phyloP scores from a whole-genome alignment of 176 grass and related monocot genomes.

The Thinopyrum elongatum region DNA sequence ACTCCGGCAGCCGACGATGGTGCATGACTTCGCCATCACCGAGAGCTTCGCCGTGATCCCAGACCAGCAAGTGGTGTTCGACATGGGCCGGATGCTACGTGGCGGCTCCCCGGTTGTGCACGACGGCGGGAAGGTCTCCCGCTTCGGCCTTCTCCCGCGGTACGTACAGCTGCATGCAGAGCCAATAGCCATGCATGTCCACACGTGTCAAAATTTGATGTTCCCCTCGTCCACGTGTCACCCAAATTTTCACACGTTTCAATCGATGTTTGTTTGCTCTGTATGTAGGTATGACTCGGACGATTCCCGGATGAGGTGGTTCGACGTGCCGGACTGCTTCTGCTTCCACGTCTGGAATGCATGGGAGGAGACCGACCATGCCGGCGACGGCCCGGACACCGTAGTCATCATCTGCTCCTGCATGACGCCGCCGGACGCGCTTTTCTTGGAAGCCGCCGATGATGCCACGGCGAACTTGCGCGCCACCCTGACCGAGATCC shows the following conservation, averaged over 20 bases:
- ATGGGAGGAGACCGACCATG: neutral
- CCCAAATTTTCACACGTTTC: no score
- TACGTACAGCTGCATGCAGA: neutral
- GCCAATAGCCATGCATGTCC: neutral
- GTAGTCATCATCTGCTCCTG: constrained; percentile 3
- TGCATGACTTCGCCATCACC: constrained; percentile 59
- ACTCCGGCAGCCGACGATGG: constrained; percentile 50
- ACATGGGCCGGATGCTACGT: constrained; percentile 43
- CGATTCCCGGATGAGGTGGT: constrained; percentile 45
- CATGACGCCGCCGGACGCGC: constrained; percentile 50
- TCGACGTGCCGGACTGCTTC: constrained; percentile 62
- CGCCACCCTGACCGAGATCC: constrained; percentile 17
- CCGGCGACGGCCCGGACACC: neutral
- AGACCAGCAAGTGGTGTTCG: constrained; percentile 59
- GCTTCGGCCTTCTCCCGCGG: constrained; percentile 51
- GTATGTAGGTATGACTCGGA: constrained; percentile 2
- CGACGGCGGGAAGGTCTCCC: constrained; percentile 34
- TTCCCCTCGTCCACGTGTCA: neutral
- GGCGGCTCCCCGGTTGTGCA: constrained; percentile 45
- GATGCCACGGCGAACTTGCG: constrained; percentile 20
- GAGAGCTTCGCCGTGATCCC: constrained; percentile 49
- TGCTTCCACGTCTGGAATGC: constrained; percentile 67
- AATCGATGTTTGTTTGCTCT: neutral
- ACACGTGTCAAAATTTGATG: neutral
- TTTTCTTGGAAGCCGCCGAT: constrained; percentile 29